Conservation (phyloP, 805 yeast genomes). For the Suhomyces kilbournensis region DNA sequence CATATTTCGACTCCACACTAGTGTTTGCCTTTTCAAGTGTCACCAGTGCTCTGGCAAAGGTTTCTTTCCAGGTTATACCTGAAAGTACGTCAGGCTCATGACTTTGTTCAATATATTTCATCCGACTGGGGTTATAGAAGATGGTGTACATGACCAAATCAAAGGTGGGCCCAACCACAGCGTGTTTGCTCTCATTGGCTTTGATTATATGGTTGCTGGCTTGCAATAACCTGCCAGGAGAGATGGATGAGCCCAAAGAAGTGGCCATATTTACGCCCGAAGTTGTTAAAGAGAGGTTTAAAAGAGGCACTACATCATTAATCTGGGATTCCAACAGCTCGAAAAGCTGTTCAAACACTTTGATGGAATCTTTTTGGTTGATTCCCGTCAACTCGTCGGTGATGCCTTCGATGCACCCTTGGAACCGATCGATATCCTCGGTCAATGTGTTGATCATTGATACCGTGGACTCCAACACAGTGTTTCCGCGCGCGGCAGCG, state of each 20-base stretch:
- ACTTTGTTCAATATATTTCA: conserved; percentile 24
- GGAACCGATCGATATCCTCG: conserved; percentile 56
- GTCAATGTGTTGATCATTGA: conserved; percentile 54
- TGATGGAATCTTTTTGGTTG: conserved; percentile 38
- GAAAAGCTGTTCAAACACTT: conserved; percentile 50
- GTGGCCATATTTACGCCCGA: conserved; percentile 61
- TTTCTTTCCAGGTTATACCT: conserved; percentile 71
- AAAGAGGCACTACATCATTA: conserved; percentile 66
- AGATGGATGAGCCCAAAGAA: conserved; percentile 48
- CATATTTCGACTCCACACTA: conserved; percentile 19
- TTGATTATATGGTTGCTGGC: conserved; percentile 48
- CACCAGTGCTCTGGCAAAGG: conserved; percentile 54
- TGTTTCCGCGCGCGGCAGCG: conserved; percentile 60
- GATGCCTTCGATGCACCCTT: conserved; percentile 43
- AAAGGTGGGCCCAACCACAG: conserved; percentile 57
- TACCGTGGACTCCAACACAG: conserved; percentile 53
- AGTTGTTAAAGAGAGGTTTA: conserved; percentile 63
- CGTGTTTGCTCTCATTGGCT: background rate
- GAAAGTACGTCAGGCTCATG: conserved; percentile 18
- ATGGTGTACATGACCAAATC: conserved; percentile 57
- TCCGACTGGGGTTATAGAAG: conserved; percentile 54
- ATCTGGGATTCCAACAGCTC: conserved; percentile 47
- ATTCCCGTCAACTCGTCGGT: conserved; percentile 25
- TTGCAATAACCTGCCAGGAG: conserved; percentile 65
- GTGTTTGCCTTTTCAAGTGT: conserved; percentile 29